Evolutionary conservation across 2,329 filamentous ascomycete genomes (phyloP).

Genomic region (Diaporthe aspalathi): DNA sequence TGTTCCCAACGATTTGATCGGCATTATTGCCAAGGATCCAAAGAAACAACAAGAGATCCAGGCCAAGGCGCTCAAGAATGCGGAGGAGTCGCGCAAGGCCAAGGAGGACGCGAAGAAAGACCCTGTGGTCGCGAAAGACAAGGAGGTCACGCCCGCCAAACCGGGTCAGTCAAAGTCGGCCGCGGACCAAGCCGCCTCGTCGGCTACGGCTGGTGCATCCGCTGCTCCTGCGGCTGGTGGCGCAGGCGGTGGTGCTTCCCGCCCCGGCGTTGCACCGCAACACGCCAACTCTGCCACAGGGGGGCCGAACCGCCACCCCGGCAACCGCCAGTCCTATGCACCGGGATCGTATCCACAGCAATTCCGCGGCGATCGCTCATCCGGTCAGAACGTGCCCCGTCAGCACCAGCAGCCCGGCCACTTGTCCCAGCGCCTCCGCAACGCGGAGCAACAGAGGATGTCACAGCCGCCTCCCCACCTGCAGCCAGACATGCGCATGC

Average conservation of each 20-base stretch:
- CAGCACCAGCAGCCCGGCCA: slow-evolving; percentile 57
- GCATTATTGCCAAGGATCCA: slow-evolving; percentile 97
- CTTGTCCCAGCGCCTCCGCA: slow-evolving; percentile 54
- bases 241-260: slow-evolving; percentile 41
- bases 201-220: slow-evolving; percentile 36
- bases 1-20: slow-evolving; percentile 89
- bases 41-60: slow-evolving; percentile 93
- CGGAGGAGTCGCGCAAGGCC: slow-evolving; percentile 65
- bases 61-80: slow-evolving; percentile 83
- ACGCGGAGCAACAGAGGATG: slow-evolving; percentile 64
- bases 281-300: slow-evolving; percentile 43
- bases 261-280: slow-evolving; percentile 48
- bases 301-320: slow-evolving; percentile 57
- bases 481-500: slow-evolving; percentile 74
- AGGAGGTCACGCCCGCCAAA: slow-evolving; percentile 59
- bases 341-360: slow-evolving; percentile 59
- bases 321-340: slow-evolving; percentile 61
- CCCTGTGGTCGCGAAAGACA: slow-evolving; percentile 64
- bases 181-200: slow-evolving; percentile 41
- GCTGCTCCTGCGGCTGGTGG: slow-evolving; percentile 43
- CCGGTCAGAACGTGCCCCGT: slow-evolving; percentile 47
- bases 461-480: slow-evolving; percentile 56
- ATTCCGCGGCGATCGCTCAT: slow-evolving; percentile 59
- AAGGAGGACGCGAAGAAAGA: slow-evolving; percentile 46
- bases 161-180: slow-evolving; percentile 56